These are phyloP conservation scores for Diaporthe sp. DNA, from an alignment of 2,329 filamentous ascomycete genomes.

Conservation along the genomic window DNA sequence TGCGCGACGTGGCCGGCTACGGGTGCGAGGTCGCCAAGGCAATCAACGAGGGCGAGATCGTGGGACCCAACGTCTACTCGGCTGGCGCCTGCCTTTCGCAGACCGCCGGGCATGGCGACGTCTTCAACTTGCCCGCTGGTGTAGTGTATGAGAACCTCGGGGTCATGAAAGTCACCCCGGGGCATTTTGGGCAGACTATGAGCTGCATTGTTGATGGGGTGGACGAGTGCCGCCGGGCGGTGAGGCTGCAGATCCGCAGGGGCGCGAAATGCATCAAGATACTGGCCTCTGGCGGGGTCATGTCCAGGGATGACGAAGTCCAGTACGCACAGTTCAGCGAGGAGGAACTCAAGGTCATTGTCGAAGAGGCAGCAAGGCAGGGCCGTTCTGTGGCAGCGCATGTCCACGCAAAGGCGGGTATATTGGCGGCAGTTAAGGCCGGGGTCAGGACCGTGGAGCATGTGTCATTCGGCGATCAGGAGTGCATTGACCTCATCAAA, in stretches of 20 bases:
- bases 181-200: constrained; percentile 48
- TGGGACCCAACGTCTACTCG: constrained; percentile 52
- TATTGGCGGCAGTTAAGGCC: constrained; percentile 54
- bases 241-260: constrained; percentile 56
- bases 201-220: constrained; percentile 54
- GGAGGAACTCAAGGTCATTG: constrained; percentile 55
- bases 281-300: constrained; percentile 56
- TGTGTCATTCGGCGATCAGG: constrained; percentile 57
- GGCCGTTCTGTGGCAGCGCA: constrained; percentile 56
- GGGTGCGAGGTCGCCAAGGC: constrained; percentile 52
- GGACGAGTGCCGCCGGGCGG: constrained; percentile 56
- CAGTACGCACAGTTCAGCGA: constrained; percentile 56
- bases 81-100: constrained; percentile 52
- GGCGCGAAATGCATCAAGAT: constrained; percentile 58
- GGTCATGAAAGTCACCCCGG: constrained; percentile 48
- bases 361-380: constrained; percentile 54
- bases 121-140: constrained; percentile 52
- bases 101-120: constrained; percentile 54
- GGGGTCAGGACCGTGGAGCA: constrained; percentile 58
- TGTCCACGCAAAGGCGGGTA: constrained; percentile 57
- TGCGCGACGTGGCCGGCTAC: constrained; percentile 52
- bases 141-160: constrained; percentile 53
- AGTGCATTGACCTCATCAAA: constrained; percentile 57
- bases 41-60: constrained; percentile 51
- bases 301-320: constrained; percentile 56